Conservation (phyloP, 805 yeast genomes). For the Yueomyces sp. region DNA sequence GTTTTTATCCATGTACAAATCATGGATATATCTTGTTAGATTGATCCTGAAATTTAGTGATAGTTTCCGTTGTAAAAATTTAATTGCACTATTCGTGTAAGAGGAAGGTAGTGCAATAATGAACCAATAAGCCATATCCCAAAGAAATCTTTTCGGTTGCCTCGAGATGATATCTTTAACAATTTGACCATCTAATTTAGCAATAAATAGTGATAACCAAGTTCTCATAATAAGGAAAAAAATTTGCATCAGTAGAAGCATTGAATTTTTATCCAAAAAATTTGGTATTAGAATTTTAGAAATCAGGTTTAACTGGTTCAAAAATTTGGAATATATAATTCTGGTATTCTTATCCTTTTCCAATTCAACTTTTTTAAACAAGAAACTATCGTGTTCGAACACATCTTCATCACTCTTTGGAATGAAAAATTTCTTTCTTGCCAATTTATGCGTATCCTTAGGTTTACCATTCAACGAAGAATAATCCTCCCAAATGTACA, state of each 20-base stretch:
- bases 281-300: constrained; percentile 78
- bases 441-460: neutral
- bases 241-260: constrained; percentile 55
- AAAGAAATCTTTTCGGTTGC: constrained; percentile 55
- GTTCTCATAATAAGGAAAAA: constrained; percentile 69
- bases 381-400: constrained; percentile 21
- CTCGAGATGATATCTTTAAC: constrained; percentile 81
- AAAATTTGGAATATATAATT: constrained; percentile 44
- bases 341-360: constrained; percentile 13
- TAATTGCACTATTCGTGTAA: constrained; percentile 82
- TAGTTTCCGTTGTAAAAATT: constrained; percentile 60
- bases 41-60: constrained; percentile 77
- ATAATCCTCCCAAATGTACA: constrained; percentile 18
- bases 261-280: constrained; percentile 50
- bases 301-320: constrained; percentile 59
- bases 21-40: constrained; percentile 77
- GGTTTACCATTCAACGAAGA: neutral
- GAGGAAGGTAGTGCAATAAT: constrained; percentile 86
- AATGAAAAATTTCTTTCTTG: constrained; percentile 15
- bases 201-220: constrained; percentile 73
- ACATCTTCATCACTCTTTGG: constrained; percentile 20
- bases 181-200: constrained; percentile 83
- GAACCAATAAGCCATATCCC: constrained; percentile 79
- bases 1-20: constrained; percentile 69
- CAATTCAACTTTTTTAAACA: constrained; percentile 18